These are phyloP conservation scores for Wickerhamiella allomyrinae DNA, from an alignment of 805 yeast species.

Conservation along the genomic window DNA sequence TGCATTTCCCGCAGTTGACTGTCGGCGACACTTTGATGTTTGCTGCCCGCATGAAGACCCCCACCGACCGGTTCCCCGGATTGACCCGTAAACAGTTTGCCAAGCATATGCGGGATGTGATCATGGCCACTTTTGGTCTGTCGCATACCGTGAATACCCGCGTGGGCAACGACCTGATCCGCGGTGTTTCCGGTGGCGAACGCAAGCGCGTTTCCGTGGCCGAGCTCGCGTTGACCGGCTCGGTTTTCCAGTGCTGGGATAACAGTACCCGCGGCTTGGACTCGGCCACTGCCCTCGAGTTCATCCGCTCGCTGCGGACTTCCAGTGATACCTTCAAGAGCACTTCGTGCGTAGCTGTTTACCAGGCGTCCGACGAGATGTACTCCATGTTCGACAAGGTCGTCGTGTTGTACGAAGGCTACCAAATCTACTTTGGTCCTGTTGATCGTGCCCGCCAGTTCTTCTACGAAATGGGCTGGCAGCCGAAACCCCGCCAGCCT, in stretches of 20 bases:
- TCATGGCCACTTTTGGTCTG: constrained; percentile 44
- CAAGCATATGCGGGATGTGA: constrained; percentile 32
- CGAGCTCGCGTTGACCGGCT: constrained; percentile 54
- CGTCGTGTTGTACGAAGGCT: constrained; percentile 42
- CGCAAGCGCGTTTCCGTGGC: constrained; percentile 74
- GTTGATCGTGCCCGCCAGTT: constrained; percentile 38
- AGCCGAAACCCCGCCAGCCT: constrained; percentile 49
- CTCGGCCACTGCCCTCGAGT: constrained; percentile 71
- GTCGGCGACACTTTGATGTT: constrained; percentile 60
- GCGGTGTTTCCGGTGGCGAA: constrained; percentile 80
- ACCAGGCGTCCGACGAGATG: constrained; percentile 55
- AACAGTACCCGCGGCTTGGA: constrained; percentile 80
- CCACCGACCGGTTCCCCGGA: constrained; percentile 36
- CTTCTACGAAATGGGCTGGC: constrained; percentile 51
- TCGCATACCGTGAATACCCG: constrained; percentile 44
- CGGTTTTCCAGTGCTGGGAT: constrained; percentile 58
- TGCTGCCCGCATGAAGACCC: constrained; percentile 58
- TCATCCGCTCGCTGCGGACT: constrained; percentile 48
- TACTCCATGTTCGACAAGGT: constrained; percentile 53
- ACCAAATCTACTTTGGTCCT: constrained; percentile 55
- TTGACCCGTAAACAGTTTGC: constrained; percentile 35
- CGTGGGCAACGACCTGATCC: constrained; percentile 46
- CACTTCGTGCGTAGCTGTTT: constrained; percentile 53
- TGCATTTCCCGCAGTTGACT: constrained; percentile 63
- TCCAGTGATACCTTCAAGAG: constrained; percentile 40